Percentiles rank a stretch among this genome's conserved stretches.
phyloP scores from a whole-genome alignment of 176 grass and related monocot species.

The Triticum aestivum region DNA sequence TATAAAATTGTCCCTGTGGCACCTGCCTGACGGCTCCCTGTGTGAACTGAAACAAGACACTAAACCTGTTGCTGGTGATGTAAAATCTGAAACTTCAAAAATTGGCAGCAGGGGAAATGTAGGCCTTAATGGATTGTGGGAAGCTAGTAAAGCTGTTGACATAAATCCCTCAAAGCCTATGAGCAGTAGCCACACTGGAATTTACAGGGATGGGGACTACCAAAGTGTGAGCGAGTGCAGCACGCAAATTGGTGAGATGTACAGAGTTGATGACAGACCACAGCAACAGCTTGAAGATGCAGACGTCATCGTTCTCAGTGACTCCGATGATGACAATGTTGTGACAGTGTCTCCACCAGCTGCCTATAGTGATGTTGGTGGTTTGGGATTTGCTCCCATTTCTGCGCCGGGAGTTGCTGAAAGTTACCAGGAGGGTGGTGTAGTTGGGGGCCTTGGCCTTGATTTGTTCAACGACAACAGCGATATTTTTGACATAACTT shows the following conservation, averaged over 20 bases:
- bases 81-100: constrained; percentile 51
- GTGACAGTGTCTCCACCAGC: constrained; percentile 19
- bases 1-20: constrained; percentile 71
- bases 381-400: constrained; percentile 47
- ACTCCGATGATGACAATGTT: constrained; percentile 81
- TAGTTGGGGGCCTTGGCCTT: constrained; percentile 40
- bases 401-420: constrained; percentile 43
- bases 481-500: constrained; percentile 68
- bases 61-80: constrained; percentile 30
- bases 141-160: constrained; percentile 55
- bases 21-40: constrained; percentile 70
- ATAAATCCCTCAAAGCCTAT: constrained; percentile 45
- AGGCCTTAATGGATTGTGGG: constrained; percentile 57
- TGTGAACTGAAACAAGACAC: constrained; percentile 34
- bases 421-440: constrained; percentile 57
- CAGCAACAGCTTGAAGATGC: constrained; percentile 35
- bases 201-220: constrained; percentile 64
- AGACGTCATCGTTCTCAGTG: constrained; percentile 76
- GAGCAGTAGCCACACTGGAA: constrained; percentile 56
- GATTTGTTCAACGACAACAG: constrained; percentile 54
- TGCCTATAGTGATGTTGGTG: constrained; percentile 34
- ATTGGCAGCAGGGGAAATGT: constrained; percentile 61
- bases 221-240: constrained; percentile 68
- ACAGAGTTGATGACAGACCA: constrained; percentile 50
- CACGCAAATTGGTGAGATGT: constrained; percentile 54